Base-by-base conservation (phyloP, 2,329 filamentous ascomycete species). In the Fusarium nygamai region DNA sequence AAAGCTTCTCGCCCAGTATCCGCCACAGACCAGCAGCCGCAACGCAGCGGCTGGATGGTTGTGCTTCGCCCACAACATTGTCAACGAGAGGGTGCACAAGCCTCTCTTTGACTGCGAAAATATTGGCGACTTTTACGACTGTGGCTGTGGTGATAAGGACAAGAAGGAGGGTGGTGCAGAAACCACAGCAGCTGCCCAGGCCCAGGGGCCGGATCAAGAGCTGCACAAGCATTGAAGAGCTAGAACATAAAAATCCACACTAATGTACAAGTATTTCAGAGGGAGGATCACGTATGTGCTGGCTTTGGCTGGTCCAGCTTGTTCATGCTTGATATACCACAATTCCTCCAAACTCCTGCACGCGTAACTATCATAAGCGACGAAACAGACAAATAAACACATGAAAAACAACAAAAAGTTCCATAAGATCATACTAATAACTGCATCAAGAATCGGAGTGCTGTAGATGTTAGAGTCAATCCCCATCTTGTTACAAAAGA, bases 121-220 rank as follows among this genome's bases (percentile, higher is more conserved):
- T 36, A 91, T 93, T 78, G 91, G 91, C 22, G 91, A 93, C 77
- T 91, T 92, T 79, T 93, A 93, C 81, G 91, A 93, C 79, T 93
- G 91, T 78, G 91, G 91, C 1, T 93, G 91, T 77, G 91, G 90
- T 20, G 91, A 92, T n/a, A 90, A 91, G 69, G 86, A 86, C 24
- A 85, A 86, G 76, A 84, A 86, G 72, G 78, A 79, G 66, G 78
- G 79, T 46, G 31, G 50, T 58, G 33, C 31, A 36, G 33, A 50
- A 27, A 50, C 57, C 22, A 63, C 54, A 72, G 54, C 81, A 72
- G 67, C 64, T 66, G 67, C 65, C 17, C 65, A 72, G 58, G 66
- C 57, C 8, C 67, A 74, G 47, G 65, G 66, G 33, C 61, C 72
- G 17, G 75, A 73, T 17, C 67, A 64, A 12, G 53, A 75, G 56